Conservation (phyloP, 176 grass and related monocot genomes). For the Avena eriantha region DNA sequence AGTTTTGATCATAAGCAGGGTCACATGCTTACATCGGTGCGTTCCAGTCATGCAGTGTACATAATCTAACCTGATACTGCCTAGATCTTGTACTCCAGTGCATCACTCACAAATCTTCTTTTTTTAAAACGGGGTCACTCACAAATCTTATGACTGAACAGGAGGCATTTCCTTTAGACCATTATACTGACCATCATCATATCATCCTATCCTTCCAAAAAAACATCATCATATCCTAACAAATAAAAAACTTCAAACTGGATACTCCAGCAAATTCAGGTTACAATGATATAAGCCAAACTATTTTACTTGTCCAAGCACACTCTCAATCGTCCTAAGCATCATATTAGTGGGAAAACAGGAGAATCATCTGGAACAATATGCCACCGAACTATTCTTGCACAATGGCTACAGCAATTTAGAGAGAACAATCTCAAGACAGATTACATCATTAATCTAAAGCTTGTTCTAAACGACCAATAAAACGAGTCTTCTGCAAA, state of each 20-base stretch:
- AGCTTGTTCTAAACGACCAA: conserved; percentile 47
- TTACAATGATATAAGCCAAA: background rate
- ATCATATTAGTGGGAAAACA: conserved; percentile 33
- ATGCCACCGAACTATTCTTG: conserved; percentile 37
- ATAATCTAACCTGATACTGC: background rate
- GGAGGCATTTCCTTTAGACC: background rate
- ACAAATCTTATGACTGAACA: background rate
- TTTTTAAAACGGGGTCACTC: no score
- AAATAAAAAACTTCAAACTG: background rate
- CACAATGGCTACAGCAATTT: conserved; percentile 42
- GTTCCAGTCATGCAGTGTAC: no score
- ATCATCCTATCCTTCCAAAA: background rate
- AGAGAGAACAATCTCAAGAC: background rate
- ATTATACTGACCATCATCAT: background rate
- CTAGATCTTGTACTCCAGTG: background rate
- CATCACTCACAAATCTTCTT: no score
- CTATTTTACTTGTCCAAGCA: background rate
- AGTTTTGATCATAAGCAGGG: background rate
- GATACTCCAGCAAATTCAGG: background rate
- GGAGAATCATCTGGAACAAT: background rate
- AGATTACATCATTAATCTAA: conserved; percentile 44
- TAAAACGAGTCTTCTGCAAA: conserved; percentile 12
- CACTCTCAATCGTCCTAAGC: background rate
- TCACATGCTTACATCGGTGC: background rate
- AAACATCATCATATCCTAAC: background rate